Base-by-base conservation (phyloP, 257 asterid genomes). In the Petunia secreta region DNA sequence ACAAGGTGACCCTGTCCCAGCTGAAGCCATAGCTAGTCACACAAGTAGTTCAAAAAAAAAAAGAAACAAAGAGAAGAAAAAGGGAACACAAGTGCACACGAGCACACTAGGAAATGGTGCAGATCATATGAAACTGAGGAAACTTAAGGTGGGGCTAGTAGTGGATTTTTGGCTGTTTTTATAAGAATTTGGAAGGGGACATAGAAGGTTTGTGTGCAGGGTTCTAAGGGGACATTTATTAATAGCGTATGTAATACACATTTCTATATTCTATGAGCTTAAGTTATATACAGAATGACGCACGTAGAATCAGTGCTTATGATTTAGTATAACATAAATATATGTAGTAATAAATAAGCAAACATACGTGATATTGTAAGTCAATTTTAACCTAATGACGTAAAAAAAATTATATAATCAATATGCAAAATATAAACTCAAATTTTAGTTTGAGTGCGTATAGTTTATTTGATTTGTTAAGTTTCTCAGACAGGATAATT, bases 1-100 rank as follows among this genome's bases (percentile, higher is more conserved):
- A 86, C 98, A 94, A n/a, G 98, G 98, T 0, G 98, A 90, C 1
- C 97, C 92, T 6, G 81, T 76, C 25, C 90, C 89, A 50, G 85
- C 81, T 3, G 92, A 88, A 88, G 89, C 83, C 52, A 16, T 41
- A 39, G 34, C 10, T 34, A 37, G 25, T 25, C 15, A 8, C 8
- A 2, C 9, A 36, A 58, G 1, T 2, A 9, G 7, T 16, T 8
- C 58, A 16, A 7, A 67, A 40, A 62, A 46, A 79, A n/a, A 37
- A 14, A n/a, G 4, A 60, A 5, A 50, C 5, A 8, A 36, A 41
- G 11, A 60, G 16, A 55, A 50, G 36, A 36, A 69, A 40, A 60
- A 67, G 5, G 66, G 43, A 43, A 77, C 64, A 44, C 43, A 44
- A 8, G 0, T 55, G 90, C 90, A 84, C 97, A 92, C 98, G 96